A percentile compares a stretch with the other conserved stretches of the same genome.
Conservation (phyloP, 306 rosid species). For the Vigna angularis region DNA sequence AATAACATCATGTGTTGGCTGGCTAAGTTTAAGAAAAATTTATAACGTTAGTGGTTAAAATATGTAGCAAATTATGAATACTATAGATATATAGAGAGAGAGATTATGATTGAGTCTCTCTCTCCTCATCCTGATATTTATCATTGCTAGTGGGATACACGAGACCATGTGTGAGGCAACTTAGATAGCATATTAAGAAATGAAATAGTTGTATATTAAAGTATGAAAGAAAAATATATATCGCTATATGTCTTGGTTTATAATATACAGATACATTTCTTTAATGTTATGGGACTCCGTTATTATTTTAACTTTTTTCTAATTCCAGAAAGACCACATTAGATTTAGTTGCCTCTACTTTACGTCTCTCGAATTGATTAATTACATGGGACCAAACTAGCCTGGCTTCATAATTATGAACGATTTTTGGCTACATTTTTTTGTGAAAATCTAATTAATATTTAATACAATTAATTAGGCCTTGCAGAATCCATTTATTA, state of each 20-base stretch:
- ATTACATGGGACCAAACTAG: constrained; percentile 41
- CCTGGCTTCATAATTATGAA: constrained; percentile 33
- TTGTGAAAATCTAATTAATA: neutral
- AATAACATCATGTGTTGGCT: constrained; percentile 34
- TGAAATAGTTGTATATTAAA: neutral
- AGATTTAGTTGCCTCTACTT: constrained; percentile 30
- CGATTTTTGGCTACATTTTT: constrained; percentile 9
- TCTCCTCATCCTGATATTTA: no score
- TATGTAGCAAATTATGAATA: neutral
- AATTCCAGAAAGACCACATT: neutral
- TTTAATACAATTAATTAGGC: constrained; percentile 34
- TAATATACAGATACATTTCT: neutral
- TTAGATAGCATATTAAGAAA: neutral
- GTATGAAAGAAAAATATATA: constrained; percentile 17
- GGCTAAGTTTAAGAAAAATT: constrained; percentile 26
- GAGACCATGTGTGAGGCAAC: constrained; percentile 11
- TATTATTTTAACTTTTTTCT: constrained; percentile 1
- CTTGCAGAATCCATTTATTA: constrained; percentile 32
- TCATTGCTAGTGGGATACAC: constrained; percentile 7
- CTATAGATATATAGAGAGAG: no score
- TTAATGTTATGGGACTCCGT: neutral
- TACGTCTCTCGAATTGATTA: constrained; percentile 34
- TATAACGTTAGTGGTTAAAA: neutral
- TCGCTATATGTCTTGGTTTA: neutral
- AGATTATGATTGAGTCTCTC: no score